Evolutionary conservation across 371 early-diverging fungal genomes (phyloP), one percentile per base, ranked within the genome.

Genomic region (Fennellomyces sp.): DNA sequence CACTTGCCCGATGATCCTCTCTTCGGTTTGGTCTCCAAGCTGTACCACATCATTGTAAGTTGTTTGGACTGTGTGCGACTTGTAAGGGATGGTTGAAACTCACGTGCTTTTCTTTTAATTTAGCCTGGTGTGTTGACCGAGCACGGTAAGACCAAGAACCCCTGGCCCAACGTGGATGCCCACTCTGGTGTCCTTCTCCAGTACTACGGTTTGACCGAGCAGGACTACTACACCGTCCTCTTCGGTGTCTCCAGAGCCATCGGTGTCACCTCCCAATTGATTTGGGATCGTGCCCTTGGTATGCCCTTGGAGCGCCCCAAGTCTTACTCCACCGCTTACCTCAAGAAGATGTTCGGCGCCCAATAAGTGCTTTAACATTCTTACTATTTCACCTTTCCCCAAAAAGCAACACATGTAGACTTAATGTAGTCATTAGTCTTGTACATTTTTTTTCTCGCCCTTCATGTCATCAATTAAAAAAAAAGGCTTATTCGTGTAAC

Each of bases 111-210:
- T 50, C 41, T 53, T 61, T 53, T 49, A 28, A 35, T 52, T 29
- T 63, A 73, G 74, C 99, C 99, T 25, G 92, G 91, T 66, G 94
- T 97, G 54, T 86, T 98, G 52, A 93, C 91, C 63, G 96, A 97
- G 85, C 99, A 98, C 86, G 99, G 98, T 66, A 98, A 97, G 92
- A 97, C 97, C 90, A 97, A 97, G 94, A 98, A 98, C 93, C 99
- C 99, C 64, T 98, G 94, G 94, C 99, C 99, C 78, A 98, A 98
- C 79, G 98, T 98, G 26, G 99, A 98, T 76, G 98, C 98, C 56
- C 99, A 98, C 92, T 91, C 91, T 58, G 99, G 99, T 78, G 96
- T 96, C 67, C 91, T 98, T 42, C 88, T 97, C 64, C 92, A 94
- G 71, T 93, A 97, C 89, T 98, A 91, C 76, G 97, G 97, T 57